These are phyloP conservation scores for Pythium phragmiticola DNA, from an alignment of 352 stramenopile species.

Conservation along the genomic window DNA sequence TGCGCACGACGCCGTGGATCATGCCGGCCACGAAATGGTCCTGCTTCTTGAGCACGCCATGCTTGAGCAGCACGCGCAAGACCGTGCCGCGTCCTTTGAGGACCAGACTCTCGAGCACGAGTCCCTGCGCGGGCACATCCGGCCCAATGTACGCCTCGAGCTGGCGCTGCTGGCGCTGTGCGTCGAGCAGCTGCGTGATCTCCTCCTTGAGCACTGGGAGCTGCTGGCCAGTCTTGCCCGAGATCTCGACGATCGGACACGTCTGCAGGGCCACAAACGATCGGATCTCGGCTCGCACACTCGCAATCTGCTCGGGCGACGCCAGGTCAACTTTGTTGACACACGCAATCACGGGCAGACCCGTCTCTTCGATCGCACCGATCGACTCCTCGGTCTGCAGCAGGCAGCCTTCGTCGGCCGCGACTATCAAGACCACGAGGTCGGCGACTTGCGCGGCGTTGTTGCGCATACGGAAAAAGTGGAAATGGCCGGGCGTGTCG, in stretches of 20 bases:
- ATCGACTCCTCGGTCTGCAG: slow-evolving; percentile 98
- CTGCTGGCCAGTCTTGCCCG: slow-evolving; percentile 57
- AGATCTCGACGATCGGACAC: slow-evolving; percentile 75
- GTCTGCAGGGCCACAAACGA: slow-evolving; percentile 83
- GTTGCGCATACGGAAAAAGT: slow-evolving; percentile 98
- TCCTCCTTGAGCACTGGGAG: slow-evolving; percentile 49
- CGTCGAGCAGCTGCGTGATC: slow-evolving; percentile 40
- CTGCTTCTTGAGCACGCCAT: slow-evolving; percentile 56
- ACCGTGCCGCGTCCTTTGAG: slow-evolving; percentile 67
- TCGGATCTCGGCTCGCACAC: slow-evolving; percentile 54
- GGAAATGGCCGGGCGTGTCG: slow-evolving; percentile 98
- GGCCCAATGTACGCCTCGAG: slow-evolving; percentile 41
- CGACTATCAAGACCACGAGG: slow-evolving; percentile 96
- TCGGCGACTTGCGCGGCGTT: slow-evolving; percentile 97
- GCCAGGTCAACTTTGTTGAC: slow-evolving; percentile 90
- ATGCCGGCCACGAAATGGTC: slow-evolving; percentile 86
- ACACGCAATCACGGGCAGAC: slow-evolving; percentile 71
- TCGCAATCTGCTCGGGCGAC: slow-evolving; percentile 35
- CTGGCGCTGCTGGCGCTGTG: slow-evolving; percentile 31
- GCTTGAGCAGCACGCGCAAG: slow-evolving; percentile 69
- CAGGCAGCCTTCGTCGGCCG: slow-evolving; percentile 97
- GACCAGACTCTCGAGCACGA: slow-evolving; percentile 75
- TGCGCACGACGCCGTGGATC: slow-evolving; percentile 79
- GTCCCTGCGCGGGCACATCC: slow-evolving; percentile 43
- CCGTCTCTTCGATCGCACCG: slow-evolving; percentile 76